These are phyloP conservation scores for Botrytis galanthina DNA, from an alignment of 2,329 filamentous ascomycete genomes.

Conservation along the genomic window DNA sequence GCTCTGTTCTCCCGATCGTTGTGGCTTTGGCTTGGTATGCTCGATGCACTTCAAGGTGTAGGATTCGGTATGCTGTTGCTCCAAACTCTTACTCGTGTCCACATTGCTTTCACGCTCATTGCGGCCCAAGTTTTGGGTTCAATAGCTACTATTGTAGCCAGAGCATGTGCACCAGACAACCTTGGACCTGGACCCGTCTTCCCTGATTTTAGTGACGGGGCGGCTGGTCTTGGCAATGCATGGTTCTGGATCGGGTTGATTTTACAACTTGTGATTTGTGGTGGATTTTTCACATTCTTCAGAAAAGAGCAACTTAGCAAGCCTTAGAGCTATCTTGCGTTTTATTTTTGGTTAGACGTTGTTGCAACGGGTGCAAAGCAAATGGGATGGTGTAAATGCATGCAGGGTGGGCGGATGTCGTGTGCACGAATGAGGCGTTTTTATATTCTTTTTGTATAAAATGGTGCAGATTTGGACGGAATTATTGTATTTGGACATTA, in stretches of 20 bases:
- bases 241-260: slow-evolving; percentile 51
- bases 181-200: slow-evolving; percentile 61
- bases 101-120: slow-evolving; percentile 61
- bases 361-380: not conserved
- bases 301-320: slow-evolving; percentile 57
- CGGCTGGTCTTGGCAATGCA: slow-evolving; percentile 6
- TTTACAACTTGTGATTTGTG: slow-evolving; percentile 57
- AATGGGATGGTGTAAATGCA: slow-evolving; percentile 9
- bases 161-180: slow-evolving; percentile 59
- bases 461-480: slow-evolving; percentile 10
- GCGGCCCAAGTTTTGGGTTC: slow-evolving; percentile 61
- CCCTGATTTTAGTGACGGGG: slow-evolving; percentile 43
- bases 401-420: slow-evolving; percentile 9
- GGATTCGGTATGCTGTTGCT: slow-evolving; percentile 67
- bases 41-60: slow-evolving; percentile 63
- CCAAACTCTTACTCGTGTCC: slow-evolving; percentile 62
- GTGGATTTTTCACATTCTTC: slow-evolving; percentile 57
- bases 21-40: slow-evolving; percentile 66
- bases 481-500: slow-evolving; percentile 18
- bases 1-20: slow-evolving; percentile 56
- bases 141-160: slow-evolving; percentile 59
- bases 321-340: slow-evolving; percentile 39
- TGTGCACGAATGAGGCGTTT: slow-evolving; percentile 10
- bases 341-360: slow-evolving; percentile 1
- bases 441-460: slow-evolving; percentile 15